Conservation (phyloP, 1,284 basidiomycete species). For the Lentinus polychrous region DNA sequence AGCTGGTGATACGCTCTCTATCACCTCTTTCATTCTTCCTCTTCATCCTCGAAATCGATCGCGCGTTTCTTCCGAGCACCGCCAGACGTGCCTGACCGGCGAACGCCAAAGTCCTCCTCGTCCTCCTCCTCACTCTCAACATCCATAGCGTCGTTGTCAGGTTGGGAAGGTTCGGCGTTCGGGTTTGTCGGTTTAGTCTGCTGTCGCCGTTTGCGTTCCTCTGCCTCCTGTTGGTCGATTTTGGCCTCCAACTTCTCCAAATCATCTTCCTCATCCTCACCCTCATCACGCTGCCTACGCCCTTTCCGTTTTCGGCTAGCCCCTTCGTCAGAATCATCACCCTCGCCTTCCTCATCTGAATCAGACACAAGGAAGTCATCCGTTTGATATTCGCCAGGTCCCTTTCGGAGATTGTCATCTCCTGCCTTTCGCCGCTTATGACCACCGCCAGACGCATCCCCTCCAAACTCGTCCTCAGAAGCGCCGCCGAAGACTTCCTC, state of each 20-base stretch:
- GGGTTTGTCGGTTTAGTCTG: not conserved
- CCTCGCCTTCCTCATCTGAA: slow-evolving; percentile 54
- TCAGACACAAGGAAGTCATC: slow-evolving; percentile 80
- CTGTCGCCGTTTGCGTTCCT: slow-evolving; percentile 35
- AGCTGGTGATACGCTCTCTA: not conserved
- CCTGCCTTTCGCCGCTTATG: slow-evolving; percentile 30
- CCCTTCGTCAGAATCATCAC: slow-evolving; percentile 30
- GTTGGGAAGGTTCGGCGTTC: slow-evolving; percentile 10
- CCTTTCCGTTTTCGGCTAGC: slow-evolving; percentile 27
- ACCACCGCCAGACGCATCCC: slow-evolving; percentile 22
- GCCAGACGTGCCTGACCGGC: slow-evolving; percentile 39
- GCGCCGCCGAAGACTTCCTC: slow-evolving; percentile 45
- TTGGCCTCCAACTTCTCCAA: slow-evolving; percentile 66
- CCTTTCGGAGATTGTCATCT: slow-evolving; percentile 38
- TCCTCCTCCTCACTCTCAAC: slow-evolving; percentile 71
- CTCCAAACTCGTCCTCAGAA: slow-evolving; percentile 44
- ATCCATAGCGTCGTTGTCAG: slow-evolving; percentile 47
- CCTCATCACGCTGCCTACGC: slow-evolving; percentile 33
- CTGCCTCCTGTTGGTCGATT: slow-evolving; percentile 42
- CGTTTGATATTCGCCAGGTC: slow-evolving; percentile 63
- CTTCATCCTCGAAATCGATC: slow-evolving; percentile 53
- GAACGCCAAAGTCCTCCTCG: slow-evolving; percentile 59
- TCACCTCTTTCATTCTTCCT: slow-evolving; percentile 47
- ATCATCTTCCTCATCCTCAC: slow-evolving; percentile 46
- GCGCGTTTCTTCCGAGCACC: slow-evolving; percentile 53